Conservation (phyloP, 192 early-diverging fungal genomes). For the Radiomyces spectabilis region DNA sequence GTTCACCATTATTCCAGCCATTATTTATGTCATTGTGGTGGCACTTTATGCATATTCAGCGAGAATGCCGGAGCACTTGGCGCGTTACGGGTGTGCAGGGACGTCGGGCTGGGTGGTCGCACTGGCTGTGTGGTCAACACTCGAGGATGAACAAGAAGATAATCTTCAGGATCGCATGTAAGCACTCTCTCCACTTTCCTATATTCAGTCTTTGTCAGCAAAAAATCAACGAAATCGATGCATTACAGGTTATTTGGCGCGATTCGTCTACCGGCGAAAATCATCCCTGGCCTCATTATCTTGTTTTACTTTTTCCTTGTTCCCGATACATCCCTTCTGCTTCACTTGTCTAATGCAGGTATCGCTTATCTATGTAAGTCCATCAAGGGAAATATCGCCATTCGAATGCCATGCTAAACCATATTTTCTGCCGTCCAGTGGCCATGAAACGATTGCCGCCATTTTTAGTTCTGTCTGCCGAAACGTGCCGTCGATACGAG, state of each 20-base stretch:
- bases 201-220: background rate
- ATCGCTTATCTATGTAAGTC: conserved; percentile 14
- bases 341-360: conserved; percentile 2
- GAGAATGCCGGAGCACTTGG: background rate
- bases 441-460: background rate
- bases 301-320: conserved; percentile 13
- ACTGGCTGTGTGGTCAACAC: background rate
- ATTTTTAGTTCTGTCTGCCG: background rate
- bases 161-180: conserved; percentile 2
- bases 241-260: conserved; percentile 7
- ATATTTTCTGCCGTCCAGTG: background rate
- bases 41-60: background rate
- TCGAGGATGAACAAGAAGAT: conserved; percentile 2
- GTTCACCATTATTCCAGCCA: conserved; percentile 3
- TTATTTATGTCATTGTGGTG: conserved; percentile 2
- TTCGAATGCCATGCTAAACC: too few species aligned
- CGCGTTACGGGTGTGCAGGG: background rate
- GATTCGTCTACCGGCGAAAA: conserved; percentile 4
- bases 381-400: too few species aligned
- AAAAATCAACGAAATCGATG: background rate
- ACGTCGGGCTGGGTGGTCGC: conserved; percentile 9
- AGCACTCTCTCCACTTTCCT: background rate
- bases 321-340: conserved; percentile 10
- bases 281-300: conserved; percentile 3
- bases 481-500: background rate